Percentiles rank a stretch among this genome's conserved stretches.
phyloP scores from a whole-genome alignment of 306 rosid species.

The Casuarina equisetifolia region DNA sequence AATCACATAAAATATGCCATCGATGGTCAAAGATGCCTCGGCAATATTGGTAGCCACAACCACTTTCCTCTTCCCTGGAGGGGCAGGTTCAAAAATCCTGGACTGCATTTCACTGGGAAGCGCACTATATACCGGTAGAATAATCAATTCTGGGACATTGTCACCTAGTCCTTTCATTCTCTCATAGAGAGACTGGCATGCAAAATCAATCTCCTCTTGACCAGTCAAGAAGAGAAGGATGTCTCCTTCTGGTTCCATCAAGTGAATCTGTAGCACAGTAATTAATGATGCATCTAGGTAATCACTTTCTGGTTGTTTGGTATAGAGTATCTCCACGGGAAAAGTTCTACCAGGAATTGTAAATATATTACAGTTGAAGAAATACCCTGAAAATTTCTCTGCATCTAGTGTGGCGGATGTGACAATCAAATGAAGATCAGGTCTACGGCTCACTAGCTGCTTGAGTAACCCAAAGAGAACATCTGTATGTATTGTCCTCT shows the following conservation, averaged over 20 bases:
- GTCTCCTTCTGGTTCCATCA: conserved; percentile 91
- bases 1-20: conserved; percentile 78
- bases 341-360: conserved; percentile 86
- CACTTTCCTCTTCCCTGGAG: conserved; percentile 87
- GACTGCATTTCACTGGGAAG: conserved; percentile 88
- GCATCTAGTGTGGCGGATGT: conserved; percentile 92
- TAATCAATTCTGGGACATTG: conserved; percentile 71
- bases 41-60: conserved; percentile 94
- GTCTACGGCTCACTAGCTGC: conserved; percentile 71
- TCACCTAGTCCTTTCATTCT: conserved; percentile 81
- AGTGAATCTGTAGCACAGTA: conserved; percentile 82
- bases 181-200: conserved; percentile 84
- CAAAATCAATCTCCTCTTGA: conserved; percentile 89
- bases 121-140: conserved; percentile 83
- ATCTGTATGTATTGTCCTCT: conserved; percentile 78
- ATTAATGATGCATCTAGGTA: conserved; percentile 73
- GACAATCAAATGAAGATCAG: conserved; percentile 76
- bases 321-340: conserved; percentile 76
- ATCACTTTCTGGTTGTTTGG: conserved; percentile 86
- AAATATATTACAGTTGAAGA: conserved; percentile 73
- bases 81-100: conserved; percentile 82
- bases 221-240: conserved; percentile 91
- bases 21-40: conserved; percentile 86
- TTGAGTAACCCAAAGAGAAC: conserved; percentile 84
- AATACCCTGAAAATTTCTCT: conserved; percentile 83